These are phyloP conservation scores for Suillus occidentalis DNA, from an alignment of 768 basidiomycete species.

Conservation along the genomic window DNA sequence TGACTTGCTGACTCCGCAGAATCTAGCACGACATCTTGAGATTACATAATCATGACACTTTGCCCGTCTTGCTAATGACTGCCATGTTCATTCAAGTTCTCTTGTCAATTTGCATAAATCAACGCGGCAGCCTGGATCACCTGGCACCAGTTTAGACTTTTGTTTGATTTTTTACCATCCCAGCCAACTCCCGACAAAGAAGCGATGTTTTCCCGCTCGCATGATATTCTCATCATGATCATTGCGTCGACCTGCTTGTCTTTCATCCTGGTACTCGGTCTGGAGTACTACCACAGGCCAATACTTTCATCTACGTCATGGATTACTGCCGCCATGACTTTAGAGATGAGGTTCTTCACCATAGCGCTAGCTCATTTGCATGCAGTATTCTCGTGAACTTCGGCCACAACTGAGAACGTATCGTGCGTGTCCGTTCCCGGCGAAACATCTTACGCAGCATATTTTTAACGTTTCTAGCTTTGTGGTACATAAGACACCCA, in stretches of 20 bases:
- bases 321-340: neutral
- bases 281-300: neutral
- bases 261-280: neutral
- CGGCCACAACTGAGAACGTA: constrained; percentile 1
- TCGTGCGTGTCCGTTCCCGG: neutral
- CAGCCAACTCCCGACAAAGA: neutral
- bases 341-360: neutral
- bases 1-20: neutral
- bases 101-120: neutral
- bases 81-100: too few species aligned
- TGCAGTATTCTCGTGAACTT: neutral
- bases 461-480: constrained; percentile 11
- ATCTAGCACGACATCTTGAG: neutral
- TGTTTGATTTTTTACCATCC: neutral
- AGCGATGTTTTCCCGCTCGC: neutral
- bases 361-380: neutral
- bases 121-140: neutral
- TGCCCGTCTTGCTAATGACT: neutral
- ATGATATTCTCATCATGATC: constrained; percentile 3
- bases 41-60: neutral
- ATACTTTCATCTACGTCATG: neutral
- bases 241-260: neutral
- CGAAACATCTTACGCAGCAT: constrained; percentile 11
- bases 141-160: neutral
- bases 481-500: constrained; percentile 12